phyloP scores from a whole-genome alignment of 2,329 filamentous ascomycete species.

The Diaporthe helianthi region DNA sequence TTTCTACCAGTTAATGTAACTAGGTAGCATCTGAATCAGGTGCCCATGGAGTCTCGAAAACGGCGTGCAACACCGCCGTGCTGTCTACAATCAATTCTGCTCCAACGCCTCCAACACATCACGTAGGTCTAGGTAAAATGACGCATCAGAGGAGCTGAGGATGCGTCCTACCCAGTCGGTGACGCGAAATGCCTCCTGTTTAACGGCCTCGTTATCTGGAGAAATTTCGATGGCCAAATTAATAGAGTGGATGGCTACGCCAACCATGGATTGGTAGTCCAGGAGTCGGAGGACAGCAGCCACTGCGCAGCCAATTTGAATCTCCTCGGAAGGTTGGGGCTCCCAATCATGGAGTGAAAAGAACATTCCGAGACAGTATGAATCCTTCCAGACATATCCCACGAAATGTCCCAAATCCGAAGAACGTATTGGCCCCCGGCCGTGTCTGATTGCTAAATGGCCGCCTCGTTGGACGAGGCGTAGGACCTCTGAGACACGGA shows the following conservation, averaged over 20 bases:
- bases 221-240: background rate
- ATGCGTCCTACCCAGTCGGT: too few relatives aligned
- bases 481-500: background rate
- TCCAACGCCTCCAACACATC: too few relatives aligned
- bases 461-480: background rate
- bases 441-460: background rate
- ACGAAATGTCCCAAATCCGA: background rate
- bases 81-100: too few relatives aligned
- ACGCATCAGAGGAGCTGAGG: too few relatives aligned
- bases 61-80: too few relatives aligned
- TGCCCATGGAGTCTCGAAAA: too few relatives aligned
- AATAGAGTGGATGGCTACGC: background rate
- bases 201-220: background rate
- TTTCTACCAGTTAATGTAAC: too few relatives aligned
- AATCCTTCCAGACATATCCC: rapidly evolving
- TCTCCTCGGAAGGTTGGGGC: background rate
- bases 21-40: too few relatives aligned
- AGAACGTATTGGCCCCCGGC: background rate
- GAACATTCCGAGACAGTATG: rapidly evolving
- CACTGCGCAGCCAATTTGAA: background rate
- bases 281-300: background rate
- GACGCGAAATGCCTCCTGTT: background rate
- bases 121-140: too few relatives aligned
- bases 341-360: background rate
- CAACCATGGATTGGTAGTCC: background rate